Base-by-base conservation (phyloP, 768 basidiomycete species). In the Suillus subaureus region DNA sequence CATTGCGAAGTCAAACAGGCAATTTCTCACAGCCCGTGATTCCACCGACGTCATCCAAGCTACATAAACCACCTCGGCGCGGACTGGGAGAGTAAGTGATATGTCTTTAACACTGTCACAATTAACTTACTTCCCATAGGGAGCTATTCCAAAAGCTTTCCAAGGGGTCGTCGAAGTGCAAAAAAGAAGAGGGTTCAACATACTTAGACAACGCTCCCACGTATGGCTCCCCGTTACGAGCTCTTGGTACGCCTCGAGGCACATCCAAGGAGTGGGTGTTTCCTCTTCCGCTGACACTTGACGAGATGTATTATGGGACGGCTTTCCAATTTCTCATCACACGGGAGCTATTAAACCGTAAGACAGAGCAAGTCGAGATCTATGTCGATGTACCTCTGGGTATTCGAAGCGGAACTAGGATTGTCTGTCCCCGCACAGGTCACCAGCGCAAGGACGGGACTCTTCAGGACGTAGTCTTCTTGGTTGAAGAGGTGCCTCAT, bases 401-500 rank as follows among this genome's bases (percentile, higher is more conserved):
- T 8, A 89, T 86, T 75, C 85, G 83, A 61, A 77, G 79, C 33
- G 88, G 88, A 9, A 88, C 87, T 26, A 81, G 82, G 65, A 85
- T 91, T 40, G 72, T 85, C 45, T 89, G 88, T 66, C 82, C 84
- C 43, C 80, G 83, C n/a, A 84, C 85, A 9, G 90, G 90, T n/a
- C 87, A 90, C 76, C 88, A 91, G 69, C 79, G 83, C 64, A 79
- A 80, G 66, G 82, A 84, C 64, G 84, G 85, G 15, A 74, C 79
- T 13, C 83, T 84, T 61, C 89, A 91, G 69, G 88, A 91, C 63
- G 82, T 91, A 61, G 84, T 87, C 23, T 91, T 91, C 69, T 75
- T 90, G 60, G 78, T 91, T 37, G 85, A 88, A 69, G 85, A 89
- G 70, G 76, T 81, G 26, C 80, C 82, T 54, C 87, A 90, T 68